Base-by-base conservation (phyloP, 352 stramenopile genomes). In the Pythium biforme region DNA sequence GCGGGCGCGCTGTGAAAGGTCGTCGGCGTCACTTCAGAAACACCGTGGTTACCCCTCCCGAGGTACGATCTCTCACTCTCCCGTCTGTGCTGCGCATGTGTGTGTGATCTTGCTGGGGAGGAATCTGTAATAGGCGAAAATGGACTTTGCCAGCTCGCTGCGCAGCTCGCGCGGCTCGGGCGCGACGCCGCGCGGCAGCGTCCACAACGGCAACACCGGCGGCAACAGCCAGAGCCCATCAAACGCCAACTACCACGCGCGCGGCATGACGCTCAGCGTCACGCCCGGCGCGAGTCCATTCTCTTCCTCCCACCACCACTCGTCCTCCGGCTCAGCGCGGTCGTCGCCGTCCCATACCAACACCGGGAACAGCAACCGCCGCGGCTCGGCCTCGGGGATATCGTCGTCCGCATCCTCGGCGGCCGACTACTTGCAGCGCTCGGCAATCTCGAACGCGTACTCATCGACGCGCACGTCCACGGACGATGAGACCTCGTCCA, bases 391-490 rank as follows among this genome's bases (percentile, higher is more conserved):
- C 15, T 45, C 39, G 15, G 39, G 39, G 10, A 15, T 15, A 15
- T 19, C 61, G n/a, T 57, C 66, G 19, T 20, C 14, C 2, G 34
- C 12, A 19, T 37, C 63, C 37, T 43, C 12, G 37, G 37, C 41
- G 5, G 23, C 39, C n/a, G 68, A 72, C 29, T 74, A 66, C 17
- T 66, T 89, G n/a, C 82, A 91, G 50, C 79, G 82, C 10, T 76
- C 79, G 19, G 79, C 82, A 26, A 82, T 91, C 48, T 82, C 78
- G 3, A 89, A 91, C 60, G 55, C 79, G 8, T 88, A 81, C 71
- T 80, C 81, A 46, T 75, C 74, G 9, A 64, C 12, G 56, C 53
- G 31, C 7, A n/a, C n/a, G 19, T 19, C 54, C 4, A 66, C 68
- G 23, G 79, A 89, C 56, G 77, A 83, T 23, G 81, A 90, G 60